phyloP scores from a whole-genome alignment of 2,329 filamentous ascomycete species.

The Proliferodiscus dingleyae region DNA sequence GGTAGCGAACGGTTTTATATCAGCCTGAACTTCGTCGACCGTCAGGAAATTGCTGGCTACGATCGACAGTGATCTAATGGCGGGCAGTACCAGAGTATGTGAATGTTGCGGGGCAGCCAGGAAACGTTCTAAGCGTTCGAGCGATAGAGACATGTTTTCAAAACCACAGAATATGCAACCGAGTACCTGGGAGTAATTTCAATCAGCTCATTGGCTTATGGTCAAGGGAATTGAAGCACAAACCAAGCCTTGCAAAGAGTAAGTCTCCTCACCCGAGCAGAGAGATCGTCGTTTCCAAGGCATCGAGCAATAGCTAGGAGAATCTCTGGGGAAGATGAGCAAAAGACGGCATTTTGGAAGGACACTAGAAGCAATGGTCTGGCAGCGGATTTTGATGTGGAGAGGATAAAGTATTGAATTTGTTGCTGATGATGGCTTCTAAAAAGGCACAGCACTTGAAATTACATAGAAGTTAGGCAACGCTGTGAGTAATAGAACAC shows the following conservation, averaged over 20 bases:
- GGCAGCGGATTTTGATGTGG: neutral
- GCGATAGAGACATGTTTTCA: neutral
- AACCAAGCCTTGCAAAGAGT: neutral
- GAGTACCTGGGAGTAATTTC: neutral
- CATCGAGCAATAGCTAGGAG: neutral
- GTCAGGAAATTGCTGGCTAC: neutral
- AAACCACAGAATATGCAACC: neutral
- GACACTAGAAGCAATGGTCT: too few species aligned
- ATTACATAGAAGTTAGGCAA: too few species aligned
- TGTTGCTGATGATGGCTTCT: neutral
- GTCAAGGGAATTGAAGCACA: neutral
- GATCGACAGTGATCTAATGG: neutral
- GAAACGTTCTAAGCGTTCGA: neutral
- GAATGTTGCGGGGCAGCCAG: neutral
- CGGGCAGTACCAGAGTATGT: neutral
- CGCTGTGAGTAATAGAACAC: too few species aligned
- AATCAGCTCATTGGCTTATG: neutral
- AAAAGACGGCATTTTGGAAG: neutral
- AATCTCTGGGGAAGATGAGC: neutral
- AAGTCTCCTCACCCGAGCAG: neutral
- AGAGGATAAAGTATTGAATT: neutral
- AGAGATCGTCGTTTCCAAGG: neutral
- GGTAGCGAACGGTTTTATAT: too few species aligned
- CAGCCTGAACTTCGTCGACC: neutral
- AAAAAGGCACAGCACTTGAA: too few species aligned